A percentile compares a stretch with the other conserved stretches of the same genome.
Evolutionary conservation across 2,329 filamentous ascomycete genomes (phyloP).

Genomic region (Aspergillus sp.): DNA sequence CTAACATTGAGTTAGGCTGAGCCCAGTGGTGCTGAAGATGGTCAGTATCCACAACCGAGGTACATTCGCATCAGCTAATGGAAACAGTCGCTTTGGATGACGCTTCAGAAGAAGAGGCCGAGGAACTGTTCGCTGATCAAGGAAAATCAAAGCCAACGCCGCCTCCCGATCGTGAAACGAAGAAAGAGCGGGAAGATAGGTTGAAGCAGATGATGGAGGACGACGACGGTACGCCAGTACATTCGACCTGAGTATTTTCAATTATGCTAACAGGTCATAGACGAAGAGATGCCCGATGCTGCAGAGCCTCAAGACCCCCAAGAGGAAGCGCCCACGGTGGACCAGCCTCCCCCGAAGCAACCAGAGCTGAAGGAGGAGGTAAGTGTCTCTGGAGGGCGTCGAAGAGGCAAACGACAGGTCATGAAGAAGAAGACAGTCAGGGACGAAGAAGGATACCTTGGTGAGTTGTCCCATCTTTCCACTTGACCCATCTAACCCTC

Average conservation of each 20-base stretch:
- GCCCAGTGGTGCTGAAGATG: constrained; percentile 41
- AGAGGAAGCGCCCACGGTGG: constrained; percentile 30
- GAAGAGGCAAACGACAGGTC: constrained; percentile 67
- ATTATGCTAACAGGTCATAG: constrained; percentile 15
- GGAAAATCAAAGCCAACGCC: constrained; percentile 25
- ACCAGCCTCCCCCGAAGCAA: constrained; percentile 33
- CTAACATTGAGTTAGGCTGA: constrained; percentile 7
- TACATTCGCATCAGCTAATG: constrained; percentile 15
- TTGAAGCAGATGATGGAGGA: constrained; percentile 69
- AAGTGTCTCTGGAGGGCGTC: constrained; percentile 52
- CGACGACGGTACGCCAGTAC: constrained; percentile 33
- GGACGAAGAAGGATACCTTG: constrained; percentile 83
- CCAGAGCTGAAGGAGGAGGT: constrained; percentile 42
- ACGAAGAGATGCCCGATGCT: constrained; percentile 50
- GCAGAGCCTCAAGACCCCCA: constrained; percentile 27
- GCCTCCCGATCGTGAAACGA: constrained; percentile 36
- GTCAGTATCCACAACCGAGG: constrained; percentile 20
- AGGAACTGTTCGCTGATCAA: constrained; percentile 39
- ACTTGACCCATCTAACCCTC: background rate
- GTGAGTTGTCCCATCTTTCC: constrained; percentile 38
- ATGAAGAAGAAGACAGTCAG: constrained; percentile 81
- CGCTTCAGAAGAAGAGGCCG: constrained; percentile 49
- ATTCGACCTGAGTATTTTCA: constrained; percentile 26
- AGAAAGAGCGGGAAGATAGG: constrained; percentile 56
- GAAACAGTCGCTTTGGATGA: constrained; percentile 42